phyloP scores from a whole-genome alignment of 768 basidiomycete species.

The Calocybe cyanea region DNA sequence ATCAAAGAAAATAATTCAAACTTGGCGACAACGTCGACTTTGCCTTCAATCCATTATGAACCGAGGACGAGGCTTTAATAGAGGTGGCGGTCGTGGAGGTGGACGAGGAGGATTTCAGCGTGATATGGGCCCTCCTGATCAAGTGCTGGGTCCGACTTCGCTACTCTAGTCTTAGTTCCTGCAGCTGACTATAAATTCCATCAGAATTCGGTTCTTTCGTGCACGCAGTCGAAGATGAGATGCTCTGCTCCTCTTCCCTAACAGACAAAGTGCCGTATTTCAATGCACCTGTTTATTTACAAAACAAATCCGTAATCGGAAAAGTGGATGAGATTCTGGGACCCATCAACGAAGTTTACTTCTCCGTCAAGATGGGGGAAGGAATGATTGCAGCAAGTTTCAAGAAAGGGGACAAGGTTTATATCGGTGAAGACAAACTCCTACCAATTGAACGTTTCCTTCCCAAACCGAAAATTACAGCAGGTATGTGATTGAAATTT shows the following conservation, averaged over 20 bases:
- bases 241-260: slow-evolving; percentile 87
- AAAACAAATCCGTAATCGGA: slow-evolving; percentile 93
- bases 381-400: slow-evolving; percentile 96
- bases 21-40: not conserved
- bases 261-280: slow-evolving; percentile 96
- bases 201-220: slow-evolving; percentile 89
- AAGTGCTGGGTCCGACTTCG: slow-evolving; percentile 57
- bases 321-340: slow-evolving; percentile 99
- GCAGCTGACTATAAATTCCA: slow-evolving; percentile 10
- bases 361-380: slow-evolving; percentile 94
- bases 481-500: slow-evolving; percentile 41
- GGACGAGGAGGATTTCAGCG: slow-evolving; percentile 72
- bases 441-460: slow-evolving; percentile 95
- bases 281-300: slow-evolving; percentile 96
- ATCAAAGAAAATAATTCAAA: not conserved
- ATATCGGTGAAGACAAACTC: slow-evolving; percentile 95
- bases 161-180: not conserved
- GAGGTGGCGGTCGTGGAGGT: slow-evolving; percentile 61
- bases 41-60: slow-evolving; percentile 7
- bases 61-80: slow-evolving; percentile 42
- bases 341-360: slow-evolving; percentile 97
- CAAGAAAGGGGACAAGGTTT: slow-evolving; percentile 97
- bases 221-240: slow-evolving; percentile 97
- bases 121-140: slow-evolving; percentile 76
- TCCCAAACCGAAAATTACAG: slow-evolving; percentile 87